Conservation (phyloP, 176 grass and related monocot species). For the Thinopyrum elongatum region DNA sequence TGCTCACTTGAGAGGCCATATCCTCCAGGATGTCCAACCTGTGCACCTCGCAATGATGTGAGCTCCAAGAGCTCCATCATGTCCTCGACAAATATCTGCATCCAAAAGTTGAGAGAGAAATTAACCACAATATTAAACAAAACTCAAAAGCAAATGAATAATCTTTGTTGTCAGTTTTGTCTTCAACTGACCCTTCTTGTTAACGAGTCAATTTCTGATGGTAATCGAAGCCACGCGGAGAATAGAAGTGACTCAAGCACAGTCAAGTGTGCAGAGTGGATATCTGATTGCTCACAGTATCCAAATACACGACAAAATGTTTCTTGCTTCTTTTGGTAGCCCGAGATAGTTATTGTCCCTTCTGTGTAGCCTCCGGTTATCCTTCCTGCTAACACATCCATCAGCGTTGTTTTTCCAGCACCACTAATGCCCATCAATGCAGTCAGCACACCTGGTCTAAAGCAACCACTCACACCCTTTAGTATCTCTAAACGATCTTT, state of each 20-base stretch:
- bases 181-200: conserved; percentile 28
- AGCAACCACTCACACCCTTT: conserved; percentile 38
- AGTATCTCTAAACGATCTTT: conserved; percentile 19
- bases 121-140: neutral
- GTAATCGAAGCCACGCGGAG: conserved; percentile 38
- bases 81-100: conserved; percentile 6
- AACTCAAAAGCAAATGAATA: neutral
- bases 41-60: conserved; percentile 8
- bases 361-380: conserved; percentile 36
- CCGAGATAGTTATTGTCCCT: conserved; percentile 19
- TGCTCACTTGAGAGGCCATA: conserved; percentile 30
- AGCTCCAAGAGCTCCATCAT: conserved; percentile 21
- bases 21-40: conserved; percentile 10
- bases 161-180: neutral
- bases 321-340: conserved; percentile 47
- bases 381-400: conserved; percentile 40
- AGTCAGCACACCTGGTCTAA: conserved; percentile 41
- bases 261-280: conserved; percentile 28
- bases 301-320: conserved; percentile 33
- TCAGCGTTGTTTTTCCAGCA: conserved; percentile 37
- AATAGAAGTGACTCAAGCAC: conserved; percentile 37
- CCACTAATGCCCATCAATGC: conserved; percentile 45
- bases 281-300: conserved; percentile 36
- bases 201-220: conserved; percentile 24
- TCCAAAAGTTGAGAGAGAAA: neutral